Base-by-base conservation (phyloP, 305 asterid genomes). In the Ilex paraguariensis region DNA sequence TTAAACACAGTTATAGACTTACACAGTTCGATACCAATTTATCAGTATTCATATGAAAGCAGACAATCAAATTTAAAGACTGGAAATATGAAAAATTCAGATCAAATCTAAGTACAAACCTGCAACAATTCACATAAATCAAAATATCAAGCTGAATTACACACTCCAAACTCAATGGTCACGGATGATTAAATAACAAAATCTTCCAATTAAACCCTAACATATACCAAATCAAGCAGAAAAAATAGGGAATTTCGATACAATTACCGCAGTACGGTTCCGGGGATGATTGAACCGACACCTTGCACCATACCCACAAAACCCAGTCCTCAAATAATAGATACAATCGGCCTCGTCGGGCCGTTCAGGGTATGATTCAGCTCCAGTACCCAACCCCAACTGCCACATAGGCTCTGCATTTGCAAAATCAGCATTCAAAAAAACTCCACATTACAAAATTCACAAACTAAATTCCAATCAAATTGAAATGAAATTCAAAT, bases 221-320 rank as follows among this genome's bases (percentile, higher is more conserved):
- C 36, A 36, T 17, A 17, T 36, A 61, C 4, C 6, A 49, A 61
- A 36, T 13, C 12, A 13, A 14, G 48, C 65, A 21, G 39, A 31
- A 31, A 54, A 64, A 57, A 15, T 11, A 45, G 48, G 33, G n/a
- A 48, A 66, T 16, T 46, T 76, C 15, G 42, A 31, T 7, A 8
- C 4, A 52, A 52, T 52, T 75, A 90, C 99, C 84, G 68, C 53
- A 64, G 66, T 66, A 60, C 95, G 90, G 66, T 94, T 88, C 52
- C 81, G 95, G 17, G 99, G 99, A 72, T 94, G 99, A 82, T 90
- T 94, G 80, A 86, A 90, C 72, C 97, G 95, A 80, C 99, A 94
- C 56, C 96, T 82, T 69, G 85, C 67, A 64, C 96, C 97, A 67
- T 79, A 94, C 13, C 96, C 96, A 70, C 97, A 94, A 66, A 78